phyloP scores from a whole-genome alignment of 2,329 filamentous ascomycete genomes.

The Cladophialophora immunda region DNA sequence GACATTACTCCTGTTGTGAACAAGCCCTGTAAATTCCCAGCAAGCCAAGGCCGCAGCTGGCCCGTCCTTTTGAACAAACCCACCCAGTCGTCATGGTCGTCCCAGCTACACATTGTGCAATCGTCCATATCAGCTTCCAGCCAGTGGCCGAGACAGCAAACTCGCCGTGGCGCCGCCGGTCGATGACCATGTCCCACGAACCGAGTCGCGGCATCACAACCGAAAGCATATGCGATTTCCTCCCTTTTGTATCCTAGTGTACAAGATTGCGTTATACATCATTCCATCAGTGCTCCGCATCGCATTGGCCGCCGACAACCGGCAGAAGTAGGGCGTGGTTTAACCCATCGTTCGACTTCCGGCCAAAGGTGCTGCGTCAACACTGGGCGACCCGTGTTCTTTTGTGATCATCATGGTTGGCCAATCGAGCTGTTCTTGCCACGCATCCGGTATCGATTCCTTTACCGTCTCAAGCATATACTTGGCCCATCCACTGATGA shows the following conservation, averaged over 20 bases:
- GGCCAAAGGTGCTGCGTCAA: background rate
- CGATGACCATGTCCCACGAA: background rate
- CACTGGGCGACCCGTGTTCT: slow-evolving; percentile 7
- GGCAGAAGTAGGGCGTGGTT: background rate
- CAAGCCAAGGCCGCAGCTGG: background rate
- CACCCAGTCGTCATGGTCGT: background rate
- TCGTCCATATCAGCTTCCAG: background rate
- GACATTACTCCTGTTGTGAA: background rate
- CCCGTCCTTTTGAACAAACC: background rate
- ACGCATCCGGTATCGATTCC: slow-evolving; percentile 41
- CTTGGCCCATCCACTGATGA: slow-evolving; percentile 43
- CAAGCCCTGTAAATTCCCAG: background rate
- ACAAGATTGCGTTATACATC: slow-evolving; percentile 2
- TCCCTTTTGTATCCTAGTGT: slow-evolving; percentile 4
- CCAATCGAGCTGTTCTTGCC: slow-evolving; percentile 44
- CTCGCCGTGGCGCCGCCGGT: background rate
- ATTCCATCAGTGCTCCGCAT: background rate
- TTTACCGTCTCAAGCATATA: slow-evolving; percentile 44
- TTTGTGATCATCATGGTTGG: slow-evolving; percentile 30
- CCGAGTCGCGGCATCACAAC: background rate
- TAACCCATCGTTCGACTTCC: slow-evolving; percentile 2
- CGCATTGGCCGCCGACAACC: background rate
- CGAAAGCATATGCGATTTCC: background rate
- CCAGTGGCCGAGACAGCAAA: background rate
- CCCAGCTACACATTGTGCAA: background rate